These are phyloP conservation scores for Coemansia sp. DNA, from an alignment of 192 early-diverging fungal genomes.

Conservation along the genomic window DNA sequence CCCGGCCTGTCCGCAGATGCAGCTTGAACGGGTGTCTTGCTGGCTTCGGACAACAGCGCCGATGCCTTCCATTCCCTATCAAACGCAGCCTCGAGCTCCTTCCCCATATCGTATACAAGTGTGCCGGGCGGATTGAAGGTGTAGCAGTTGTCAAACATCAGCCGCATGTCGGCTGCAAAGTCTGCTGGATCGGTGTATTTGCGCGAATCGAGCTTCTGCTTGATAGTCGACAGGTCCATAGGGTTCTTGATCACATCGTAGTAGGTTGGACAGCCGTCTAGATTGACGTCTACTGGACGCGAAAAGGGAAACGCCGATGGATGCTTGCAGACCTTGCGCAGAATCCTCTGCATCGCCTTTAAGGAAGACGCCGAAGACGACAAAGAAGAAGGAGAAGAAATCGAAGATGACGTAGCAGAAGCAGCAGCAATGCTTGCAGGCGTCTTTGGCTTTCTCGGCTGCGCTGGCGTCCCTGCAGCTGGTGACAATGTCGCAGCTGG, in stretches of 20 bases:
- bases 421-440: neutral
- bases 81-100: slow-evolving; percentile 56
- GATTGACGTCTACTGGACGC: slow-evolving; percentile 60
- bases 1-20: no score
- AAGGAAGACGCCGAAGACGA: neutral
- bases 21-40: neutral
- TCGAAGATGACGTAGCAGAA: neutral
- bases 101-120: slow-evolving; percentile 63
- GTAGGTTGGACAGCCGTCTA: slow-evolving; percentile 65
- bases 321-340: slow-evolving; percentile 54
- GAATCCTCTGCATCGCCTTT: slow-evolving; percentile 31
- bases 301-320: slow-evolving; percentile 58
- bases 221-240: slow-evolving; percentile 66
- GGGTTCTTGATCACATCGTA: slow-evolving; percentile 61
- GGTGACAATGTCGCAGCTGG: no score
- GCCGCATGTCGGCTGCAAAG: slow-evolving; percentile 55
- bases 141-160: slow-evolving; percentile 66
- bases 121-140: slow-evolving; percentile 69
- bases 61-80: slow-evolving; percentile 49
- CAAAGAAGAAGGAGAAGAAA: neutral
- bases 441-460: neutral
- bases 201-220: slow-evolving; percentile 35
- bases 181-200: slow-evolving; percentile 41
- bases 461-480: neutral
- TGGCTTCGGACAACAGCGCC: neutral